Evolutionary conservation across 2,329 filamentous ascomycete genomes (phyloP).

Genomic region (Saccharata proteae): DNA sequence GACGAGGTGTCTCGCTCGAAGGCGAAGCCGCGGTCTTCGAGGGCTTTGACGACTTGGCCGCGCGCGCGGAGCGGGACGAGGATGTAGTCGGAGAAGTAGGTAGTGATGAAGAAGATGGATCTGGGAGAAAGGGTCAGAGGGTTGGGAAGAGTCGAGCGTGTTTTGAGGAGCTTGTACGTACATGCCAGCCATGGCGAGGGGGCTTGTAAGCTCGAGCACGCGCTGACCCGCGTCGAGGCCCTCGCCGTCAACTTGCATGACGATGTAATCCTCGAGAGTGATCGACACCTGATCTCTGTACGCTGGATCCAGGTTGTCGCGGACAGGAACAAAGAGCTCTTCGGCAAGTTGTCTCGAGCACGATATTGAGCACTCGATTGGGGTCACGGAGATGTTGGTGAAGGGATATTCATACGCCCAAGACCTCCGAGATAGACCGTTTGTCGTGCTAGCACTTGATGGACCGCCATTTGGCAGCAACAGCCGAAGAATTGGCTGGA

Average conservation of each 20-base stretch:
- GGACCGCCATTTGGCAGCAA: conserved; percentile 50
- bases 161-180: conserved; percentile 24
- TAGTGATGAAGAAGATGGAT: conserved; percentile 97
- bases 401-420: conserved; percentile 58
- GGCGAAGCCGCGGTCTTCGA: conserved; percentile 70
- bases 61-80: conserved; percentile 69
- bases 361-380: conserved; percentile 83
- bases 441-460: conserved; percentile 13
- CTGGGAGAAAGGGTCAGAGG: conserved; percentile 21
- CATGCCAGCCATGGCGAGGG: conserved; percentile 82
- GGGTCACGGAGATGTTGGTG: conserved; percentile 85
- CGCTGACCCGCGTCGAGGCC: conserved; percentile 84
- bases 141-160: background rate
- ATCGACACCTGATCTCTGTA: conserved; percentile 47
- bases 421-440: conserved; percentile 22
- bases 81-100: conserved; percentile 96
- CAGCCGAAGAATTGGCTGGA: conserved; percentile 78
- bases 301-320: conserved; percentile 46
- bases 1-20: conserved; percentile 54
- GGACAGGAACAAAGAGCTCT: conserved; percentile 61
- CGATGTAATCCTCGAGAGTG: conserved; percentile 71
- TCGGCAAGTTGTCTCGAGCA: conserved; percentile 67
- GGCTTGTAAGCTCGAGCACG: conserved; percentile 83
- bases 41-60: conserved; percentile 59
- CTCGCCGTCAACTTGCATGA: conserved; percentile 80